phyloP scores from a whole-genome alignment of 1,284 basidiomycete species.

The Spongiforma sp. region DNA sequence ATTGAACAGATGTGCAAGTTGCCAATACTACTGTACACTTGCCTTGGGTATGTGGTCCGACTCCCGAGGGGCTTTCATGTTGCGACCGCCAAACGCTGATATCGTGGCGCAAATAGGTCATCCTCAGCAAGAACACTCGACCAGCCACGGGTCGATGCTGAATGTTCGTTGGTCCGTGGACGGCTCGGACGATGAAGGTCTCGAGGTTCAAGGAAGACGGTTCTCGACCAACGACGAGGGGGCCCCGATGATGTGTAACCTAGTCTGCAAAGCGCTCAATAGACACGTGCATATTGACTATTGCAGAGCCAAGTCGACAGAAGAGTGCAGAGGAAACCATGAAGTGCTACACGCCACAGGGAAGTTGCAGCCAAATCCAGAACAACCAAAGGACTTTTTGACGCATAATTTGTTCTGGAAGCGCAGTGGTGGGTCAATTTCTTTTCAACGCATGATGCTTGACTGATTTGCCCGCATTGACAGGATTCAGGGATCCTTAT shows the following conservation, averaged over 20 bases:
- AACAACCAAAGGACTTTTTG: conserved; percentile 56
- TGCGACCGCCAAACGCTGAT: not conserved
- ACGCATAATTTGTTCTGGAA: conserved; percentile 60
- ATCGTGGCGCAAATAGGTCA: conserved; percentile 47
- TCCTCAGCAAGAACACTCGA: conserved; percentile 61
- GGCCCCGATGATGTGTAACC: conserved; percentile 66
- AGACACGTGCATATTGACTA: conserved; percentile 59
- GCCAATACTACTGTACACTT: conserved; percentile 62
- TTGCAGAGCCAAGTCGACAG: conserved; percentile 46
- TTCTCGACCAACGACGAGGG: conserved; percentile 61
- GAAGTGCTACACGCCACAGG: conserved; percentile 51
- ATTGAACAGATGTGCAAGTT: conserved; percentile 50
- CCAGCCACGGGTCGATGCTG: conserved; percentile 66
- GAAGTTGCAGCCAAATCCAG: conserved; percentile 49
- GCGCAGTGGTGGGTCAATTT: conserved; percentile 51
- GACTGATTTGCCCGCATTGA: not conserved
- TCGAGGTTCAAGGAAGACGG: conserved; percentile 58
- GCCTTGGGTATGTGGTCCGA: conserved; percentile 46
- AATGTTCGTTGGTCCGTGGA: conserved; percentile 59
- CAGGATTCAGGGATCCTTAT: conserved; percentile 54
- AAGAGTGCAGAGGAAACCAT: conserved; percentile 41
- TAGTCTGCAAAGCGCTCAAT: conserved; percentile 45
- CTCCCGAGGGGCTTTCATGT: not conserved
- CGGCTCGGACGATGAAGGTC: conserved; percentile 44
- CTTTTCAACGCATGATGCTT: too few relatives aligned